Evolutionary conservation across 2,329 filamentous ascomycete species (phyloP), one percentile per base, ranked within the genome.

Genomic region (Didymella exigua): DNA sequence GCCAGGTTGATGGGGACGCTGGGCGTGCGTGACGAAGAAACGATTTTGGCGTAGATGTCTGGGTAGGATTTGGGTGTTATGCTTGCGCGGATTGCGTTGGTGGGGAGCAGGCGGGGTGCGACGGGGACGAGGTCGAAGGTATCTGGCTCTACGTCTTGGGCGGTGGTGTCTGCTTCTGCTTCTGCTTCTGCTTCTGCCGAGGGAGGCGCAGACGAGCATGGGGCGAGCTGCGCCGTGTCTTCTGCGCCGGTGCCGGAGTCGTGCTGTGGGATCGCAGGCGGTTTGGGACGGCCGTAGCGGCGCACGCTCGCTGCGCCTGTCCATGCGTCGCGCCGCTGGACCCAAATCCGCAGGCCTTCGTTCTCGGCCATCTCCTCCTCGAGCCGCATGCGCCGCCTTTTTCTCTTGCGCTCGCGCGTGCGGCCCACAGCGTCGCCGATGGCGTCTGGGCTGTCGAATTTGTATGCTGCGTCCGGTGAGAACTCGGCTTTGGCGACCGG

Each of bases 31-130:
- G 82, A 84, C 67, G 93, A 88, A 0, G 92, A 74, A 36, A 97
- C 87, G 45, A 96, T 89, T 76, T 96, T 96, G 70, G 89, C 89
- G 79, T 96, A 97, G 52, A 98, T 90, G 41, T 89, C 89, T 0
- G 87, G 79, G 74, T 97, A 96, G 50, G 89, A 83, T 14, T 83
- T 77, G 0, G 90, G 86, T 0, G 82, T 87, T 66, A 97, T 95
- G 27, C 86, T 88, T 26, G 86, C 83, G 51, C 93, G 89, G 74
- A 96, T 86, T 0, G 88, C 83, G 69, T 96, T 93, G 41, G 83
- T 81, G 1, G 84, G 78, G 5, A 91, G 89, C 5, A 97, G 80
- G 0, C 90, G 89, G 5, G 85, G 83, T 0, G 88, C 85, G 44
- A 96, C 75, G 0, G 93, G 93, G 3, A 96, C 73, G 24, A 93